phyloP scores from a whole-genome alignment of 805 yeast species.

The Starmerella bacillaris region DNA sequence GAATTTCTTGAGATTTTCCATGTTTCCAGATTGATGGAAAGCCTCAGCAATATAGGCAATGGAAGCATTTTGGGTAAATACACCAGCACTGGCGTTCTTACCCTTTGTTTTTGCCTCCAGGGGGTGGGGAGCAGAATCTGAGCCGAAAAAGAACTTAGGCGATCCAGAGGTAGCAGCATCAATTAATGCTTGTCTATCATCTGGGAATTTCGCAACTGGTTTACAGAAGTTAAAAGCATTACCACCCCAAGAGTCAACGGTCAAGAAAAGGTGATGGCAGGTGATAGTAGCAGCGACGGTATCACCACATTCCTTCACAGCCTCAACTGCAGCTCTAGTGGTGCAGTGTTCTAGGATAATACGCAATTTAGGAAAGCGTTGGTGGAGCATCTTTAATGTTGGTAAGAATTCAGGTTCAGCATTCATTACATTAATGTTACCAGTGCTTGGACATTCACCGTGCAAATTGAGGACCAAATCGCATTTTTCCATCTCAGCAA shows the following conservation, averaged over 20 bases:
- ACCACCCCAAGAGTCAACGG: constrained; percentile 93
- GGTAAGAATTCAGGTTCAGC: constrained; percentile 91
- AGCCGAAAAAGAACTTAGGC: constrained; percentile 87
- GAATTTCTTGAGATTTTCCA: constrained; percentile 53
- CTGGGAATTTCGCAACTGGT: constrained; percentile 90
- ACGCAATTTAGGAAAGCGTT: constrained; percentile 67
- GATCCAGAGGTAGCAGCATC: constrained; percentile 82
- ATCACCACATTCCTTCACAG: constrained; percentile 50
- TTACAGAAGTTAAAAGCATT: constrained; percentile 89
- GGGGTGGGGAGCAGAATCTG: constrained; percentile 97
- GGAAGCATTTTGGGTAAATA: constrained; percentile 73
- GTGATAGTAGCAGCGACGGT: constrained; percentile 87
- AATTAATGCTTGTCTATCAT: constrained; percentile 62
- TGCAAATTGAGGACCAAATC: constrained; percentile 71
- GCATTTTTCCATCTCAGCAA: constrained; percentile 69
- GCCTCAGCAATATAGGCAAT: constrained; percentile 72
- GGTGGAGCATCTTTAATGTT: constrained; percentile 58
- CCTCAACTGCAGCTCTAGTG: constrained; percentile 68
- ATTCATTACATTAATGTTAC: constrained; percentile 72
- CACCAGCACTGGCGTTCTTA: constrained; percentile 93
- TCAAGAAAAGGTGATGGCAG: constrained; percentile 80
- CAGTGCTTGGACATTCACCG: constrained; percentile 78
- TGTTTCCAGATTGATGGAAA: constrained; percentile 46
- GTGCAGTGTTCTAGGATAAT: constrained; percentile 92
- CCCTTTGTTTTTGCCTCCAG: constrained; percentile 56